These are phyloP conservation scores for Pichia heedii DNA, from an alignment of 805 yeast genomes.

Conservation along the genomic window DNA sequence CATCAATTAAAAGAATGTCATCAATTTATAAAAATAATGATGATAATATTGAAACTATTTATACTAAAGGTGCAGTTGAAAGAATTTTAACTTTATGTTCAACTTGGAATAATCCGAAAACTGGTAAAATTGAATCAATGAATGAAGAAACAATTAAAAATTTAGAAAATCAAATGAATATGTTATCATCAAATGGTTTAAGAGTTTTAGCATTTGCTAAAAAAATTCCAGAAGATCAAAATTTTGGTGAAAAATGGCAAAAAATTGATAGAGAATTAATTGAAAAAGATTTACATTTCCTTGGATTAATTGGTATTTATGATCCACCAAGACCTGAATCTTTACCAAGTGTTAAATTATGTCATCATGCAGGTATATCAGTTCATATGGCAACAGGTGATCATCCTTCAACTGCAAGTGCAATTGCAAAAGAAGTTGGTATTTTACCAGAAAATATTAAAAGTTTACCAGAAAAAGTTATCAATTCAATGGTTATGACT, in stretches of 20 bases:
- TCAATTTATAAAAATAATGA: slow-evolving; percentile 38
- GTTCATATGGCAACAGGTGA: slow-evolving; percentile 82
- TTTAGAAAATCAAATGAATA: slow-evolving; percentile 49
- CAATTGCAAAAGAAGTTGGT: slow-evolving; percentile 77
- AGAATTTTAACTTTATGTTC: slow-evolving; percentile 50
- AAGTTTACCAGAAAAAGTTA: slow-evolving; percentile 46
- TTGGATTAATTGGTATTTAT: slow-evolving; percentile 69
- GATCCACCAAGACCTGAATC: slow-evolving; percentile 75
- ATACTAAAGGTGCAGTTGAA: slow-evolving; percentile 73
- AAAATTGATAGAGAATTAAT: slow-evolving; percentile 33
- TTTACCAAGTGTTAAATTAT: slow-evolving; percentile 50
- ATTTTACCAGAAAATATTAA: slow-evolving; percentile 55
- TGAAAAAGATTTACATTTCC: slow-evolving; percentile 46
- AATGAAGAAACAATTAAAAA: slow-evolving; percentile 31
- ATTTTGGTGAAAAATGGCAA: slow-evolving; percentile 22
- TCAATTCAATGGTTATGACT: slow-evolving; percentile 63
- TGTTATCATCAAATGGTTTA: slow-evolving; percentile 55
- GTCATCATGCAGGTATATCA: slow-evolving; percentile 68
- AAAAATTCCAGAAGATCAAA: slow-evolving; percentile 21
- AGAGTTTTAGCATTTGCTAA: slow-evolving; percentile 68
- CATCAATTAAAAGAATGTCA: slow-evolving; percentile 65
- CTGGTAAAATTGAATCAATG: slow-evolving; percentile 27
- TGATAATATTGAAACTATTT: slow-evolving; percentile 24
- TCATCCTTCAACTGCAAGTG: slow-evolving; percentile 68
- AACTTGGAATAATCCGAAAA: slow-evolving; percentile 37